Evolutionary conservation across 805 yeast genomes (phyloP), one percentile per base, ranked within the genome.

Genomic region (Yarrowia yakushimensis): DNA sequence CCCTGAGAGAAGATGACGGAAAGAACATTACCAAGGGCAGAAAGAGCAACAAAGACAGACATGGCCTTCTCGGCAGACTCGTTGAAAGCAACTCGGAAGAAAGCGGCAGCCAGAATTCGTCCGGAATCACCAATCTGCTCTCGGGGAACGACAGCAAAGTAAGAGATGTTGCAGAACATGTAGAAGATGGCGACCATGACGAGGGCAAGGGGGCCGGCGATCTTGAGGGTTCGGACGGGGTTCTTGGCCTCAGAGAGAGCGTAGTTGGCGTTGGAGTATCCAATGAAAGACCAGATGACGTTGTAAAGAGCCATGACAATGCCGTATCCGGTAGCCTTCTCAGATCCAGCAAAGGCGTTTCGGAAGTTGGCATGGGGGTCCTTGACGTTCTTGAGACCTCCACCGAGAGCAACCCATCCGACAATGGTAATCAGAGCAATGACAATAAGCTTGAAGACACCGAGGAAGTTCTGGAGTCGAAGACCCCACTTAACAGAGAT

Each of bases 351-450:
- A 69, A 87, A 87, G 1, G 88, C 81, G 68, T 87, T 71, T 41
- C 71, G 69, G 73, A 87, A 86, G 69, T 85, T 85, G 67, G 81
- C 81, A 37, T 90, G 83, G 55, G 82, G 79, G 54, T 79, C 77
- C 45, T 71, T 70, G 65, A 78, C 77, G 37, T 77, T 76, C 55
- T 77, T 78, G 60, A 85, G 79, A 60, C 88, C 85, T 25, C 92
- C 93, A 60, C 86, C 90, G 39, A 89, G 78, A 0, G 90, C 90
- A 15, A 87, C 92, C 89, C 91, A 87, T 15, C 96, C 96, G 43
- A 90, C 85, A 42, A 88, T 78, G 10, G 87, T 78, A 64, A 89
- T 87, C 71, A 89, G 82, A 9, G 85, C 66, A 43, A 89, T 82
- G 70, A 89, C 84, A n/a, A 79, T 84, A 39, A 89, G 76, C 74